Base-by-base conservation (phyloP, 2,329 filamentous ascomycete species). In the Mollisia scopiformis region DNA sequence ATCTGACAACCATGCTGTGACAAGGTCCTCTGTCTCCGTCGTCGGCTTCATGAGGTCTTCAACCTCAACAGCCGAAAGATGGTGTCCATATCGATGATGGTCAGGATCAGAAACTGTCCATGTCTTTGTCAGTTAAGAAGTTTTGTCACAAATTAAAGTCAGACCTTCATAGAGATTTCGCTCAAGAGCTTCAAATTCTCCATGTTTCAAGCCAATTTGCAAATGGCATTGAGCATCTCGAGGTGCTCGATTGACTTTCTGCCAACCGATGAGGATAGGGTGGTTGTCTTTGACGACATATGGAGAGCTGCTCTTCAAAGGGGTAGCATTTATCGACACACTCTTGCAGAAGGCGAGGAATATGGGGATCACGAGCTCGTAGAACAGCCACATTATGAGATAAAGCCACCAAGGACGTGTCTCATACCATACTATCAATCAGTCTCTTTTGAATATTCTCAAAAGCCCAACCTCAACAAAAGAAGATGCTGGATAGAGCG, bases 51-150 rank as follows among this genome's bases (percentile, higher is more conserved):
- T 75, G 63, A 80, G 73, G 3, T 73, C 65, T 49, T 80, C 76
- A 58, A 81, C 74, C 37, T 80, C 77, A 13, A 75, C 71, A 41
- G 75, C 72, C 23, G 74, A 75, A 63, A 82, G 76, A 69, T 83
- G 82, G 58, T 81, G 70, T 27, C 82, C 82, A 64, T 84, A 84
- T 16, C 74, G 71, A 3, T 75, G 63, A 61, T 78, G 73, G 6
- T 76, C 75, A 1, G 82, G 82, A 41, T 41, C 37, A 8, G 37
- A 41, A 7, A 41, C 37, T 41, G 14, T 8, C 4, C 7, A n/a
- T n/a, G 3, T 8, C 2, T 41, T 41, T 8, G 8, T 41, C 14
- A 41, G 16, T 2, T 7, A 41, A 41, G 37, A 21, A 35, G n/a
- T 8, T 35, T 11, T 3, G 31, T 14, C 16, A 11, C 16, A 35